Conservation (phyloP, 768 basidiomycete genomes). For the Pleurotus djamor region DNA sequence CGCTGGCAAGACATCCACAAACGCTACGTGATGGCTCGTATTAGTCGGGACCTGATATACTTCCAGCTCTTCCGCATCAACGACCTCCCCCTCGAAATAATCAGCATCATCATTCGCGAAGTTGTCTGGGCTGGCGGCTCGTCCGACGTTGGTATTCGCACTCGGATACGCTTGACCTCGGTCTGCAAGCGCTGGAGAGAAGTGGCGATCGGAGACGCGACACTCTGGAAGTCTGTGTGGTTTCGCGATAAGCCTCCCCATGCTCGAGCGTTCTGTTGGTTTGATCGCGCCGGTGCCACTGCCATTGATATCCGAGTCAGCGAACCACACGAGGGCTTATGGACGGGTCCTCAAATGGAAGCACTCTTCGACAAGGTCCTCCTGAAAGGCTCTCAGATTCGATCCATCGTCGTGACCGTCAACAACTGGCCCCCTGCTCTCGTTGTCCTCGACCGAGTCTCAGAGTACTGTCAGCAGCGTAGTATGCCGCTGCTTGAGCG, state of each 20-base stretch:
- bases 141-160: slow-evolving; percentile 28
- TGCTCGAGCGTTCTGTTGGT: slow-evolving; percentile 50
- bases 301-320: slow-evolving; percentile 64
- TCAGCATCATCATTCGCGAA: slow-evolving; percentile 61
- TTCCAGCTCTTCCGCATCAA: slow-evolving; percentile 51
- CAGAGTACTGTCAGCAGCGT: slow-evolving; percentile 26
- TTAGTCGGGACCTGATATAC: slow-evolving; percentile 27
- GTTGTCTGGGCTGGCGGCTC: slow-evolving; percentile 50
- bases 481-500: slow-evolving; percentile 48
- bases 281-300: slow-evolving; percentile 53
- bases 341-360: slow-evolving; percentile 39
- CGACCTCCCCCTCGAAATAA: slow-evolving; percentile 64
- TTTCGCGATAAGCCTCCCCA: slow-evolving; percentile 53
- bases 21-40: slow-evolving; percentile 11
- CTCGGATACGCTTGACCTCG: slow-evolving; percentile 53
- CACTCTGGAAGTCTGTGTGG: slow-evolving; percentile 66
- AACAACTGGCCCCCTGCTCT: slow-evolving; percentile 54
- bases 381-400: slow-evolving; percentile 52
- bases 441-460: slow-evolving; percentile 48
- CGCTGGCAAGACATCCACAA: slow-evolving; percentile 20
- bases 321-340: slow-evolving; percentile 27
- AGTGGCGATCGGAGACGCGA: slow-evolving; percentile 43
- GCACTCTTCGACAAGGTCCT: slow-evolving; percentile 49
- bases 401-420: slow-evolving; percentile 56
- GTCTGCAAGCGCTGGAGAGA: slow-evolving; percentile 57